phyloP scores from a whole-genome alignment of 2,329 filamentous ascomycete genomes.

The Emergomyces pasteurianus region DNA sequence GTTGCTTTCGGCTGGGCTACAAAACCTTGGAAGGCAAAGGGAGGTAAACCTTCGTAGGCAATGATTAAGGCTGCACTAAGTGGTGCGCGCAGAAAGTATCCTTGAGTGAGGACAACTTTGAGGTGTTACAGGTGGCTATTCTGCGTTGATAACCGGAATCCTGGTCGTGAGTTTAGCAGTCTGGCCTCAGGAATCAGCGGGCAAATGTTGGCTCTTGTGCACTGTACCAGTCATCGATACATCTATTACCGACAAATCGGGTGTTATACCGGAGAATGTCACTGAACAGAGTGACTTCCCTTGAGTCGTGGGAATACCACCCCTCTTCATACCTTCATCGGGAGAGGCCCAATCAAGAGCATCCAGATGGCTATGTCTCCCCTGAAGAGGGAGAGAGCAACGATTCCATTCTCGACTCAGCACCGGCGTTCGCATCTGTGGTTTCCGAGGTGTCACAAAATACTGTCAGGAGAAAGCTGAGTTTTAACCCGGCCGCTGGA shows the following conservation, averaged over 20 bases:
- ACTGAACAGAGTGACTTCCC: conserved; percentile 29
- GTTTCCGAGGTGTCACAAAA: background rate
- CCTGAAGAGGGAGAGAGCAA: background rate
- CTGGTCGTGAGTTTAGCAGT: background rate
- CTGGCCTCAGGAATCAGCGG: background rate
- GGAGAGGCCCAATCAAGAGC: conserved; percentile 12
- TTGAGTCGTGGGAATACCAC: conserved; percentile 33
- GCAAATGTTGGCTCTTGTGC: background rate
- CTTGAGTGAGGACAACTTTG: background rate
- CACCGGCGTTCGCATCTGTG: background rate
- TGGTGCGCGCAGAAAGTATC: background rate
- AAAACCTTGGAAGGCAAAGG: background rate
- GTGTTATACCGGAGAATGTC: conserved; percentile 23
- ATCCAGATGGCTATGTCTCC: conserved; percentile 11
- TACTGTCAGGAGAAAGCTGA: conserved; percentile 21
- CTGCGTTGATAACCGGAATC: background rate
- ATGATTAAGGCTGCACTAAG: background rate
- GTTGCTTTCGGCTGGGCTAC: background rate
- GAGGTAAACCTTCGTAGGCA: background rate
- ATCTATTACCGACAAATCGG: background rate
- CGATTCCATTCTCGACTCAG: background rate
- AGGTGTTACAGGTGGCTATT: background rate
- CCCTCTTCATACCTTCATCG: conserved; percentile 16
- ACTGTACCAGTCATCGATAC: background rate
- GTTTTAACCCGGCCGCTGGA: conserved; percentile 32